Evolutionary conservation across 1,139 yeast genomes (phyloP), one percentile per base, ranked within the genome.

Genomic region (Geotrichum armillariae): DNA sequence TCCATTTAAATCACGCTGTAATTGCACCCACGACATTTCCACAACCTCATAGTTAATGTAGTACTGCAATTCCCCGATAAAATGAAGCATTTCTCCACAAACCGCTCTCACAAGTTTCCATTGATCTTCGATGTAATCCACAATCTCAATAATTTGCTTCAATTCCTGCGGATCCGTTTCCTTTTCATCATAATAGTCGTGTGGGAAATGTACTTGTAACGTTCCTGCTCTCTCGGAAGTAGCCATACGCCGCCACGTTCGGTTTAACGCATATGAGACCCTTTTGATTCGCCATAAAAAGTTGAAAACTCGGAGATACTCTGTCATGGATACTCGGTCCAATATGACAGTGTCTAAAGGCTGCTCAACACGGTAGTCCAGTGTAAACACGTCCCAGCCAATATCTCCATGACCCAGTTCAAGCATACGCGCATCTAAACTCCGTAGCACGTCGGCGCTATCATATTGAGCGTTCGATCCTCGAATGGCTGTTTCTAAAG

Each of bases 361-460:
- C 16, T 78, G 67, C 44, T 79, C 85, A 4, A 89, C 72, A 47
- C 82, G 75, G 64, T 87, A 93, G 62, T 90, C 97, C 43, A 93
- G 71, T 0, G 97, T 89, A 66, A 93, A 91, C 3, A 87, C 90
- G 63, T 91, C 96, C 98, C 98, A 93, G 72, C 77, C 76, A 39
- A 64, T 54, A 56, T 72, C 81, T 0, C 94, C 94, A 58, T 83
- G 79, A 2, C 81, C 80, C 35, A 83, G 70, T 48, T 69, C 91
- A 46, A 90, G 73, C 43, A 91, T 76, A 42, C 96, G 73, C 0
- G 96, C 96, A 70, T 93, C 98, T 16, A 93, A 65, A 47, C 89
- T 71, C 45, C 76, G 72, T n/a, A 77, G 59, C 2, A 79, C 70
- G 22, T 64, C 67, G 3, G 66, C 67, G 2, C 63, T 63, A 35